Evolutionary conservation across 805 yeast species (phyloP).

Genomic region (Starmerella sp.): DNA sequence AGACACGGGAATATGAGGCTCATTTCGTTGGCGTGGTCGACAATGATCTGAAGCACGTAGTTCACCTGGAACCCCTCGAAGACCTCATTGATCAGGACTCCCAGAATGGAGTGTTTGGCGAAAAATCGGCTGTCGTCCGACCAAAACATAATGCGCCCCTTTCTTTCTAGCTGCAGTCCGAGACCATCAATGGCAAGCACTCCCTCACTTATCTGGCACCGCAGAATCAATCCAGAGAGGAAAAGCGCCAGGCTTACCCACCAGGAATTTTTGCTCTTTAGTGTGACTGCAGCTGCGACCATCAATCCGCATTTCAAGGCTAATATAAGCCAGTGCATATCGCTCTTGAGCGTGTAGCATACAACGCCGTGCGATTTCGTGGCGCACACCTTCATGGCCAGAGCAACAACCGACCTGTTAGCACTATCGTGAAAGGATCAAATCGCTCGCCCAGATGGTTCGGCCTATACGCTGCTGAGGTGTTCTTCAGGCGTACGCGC

Average conservation of each 20-base stretch:
- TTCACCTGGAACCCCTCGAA: slow-evolving; percentile 18
- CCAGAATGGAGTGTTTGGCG: slow-evolving; percentile 8
- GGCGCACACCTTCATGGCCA: background rate
- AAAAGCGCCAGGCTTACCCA: background rate
- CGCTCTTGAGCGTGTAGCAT: background rate
- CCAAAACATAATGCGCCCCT: slow-evolving; percentile 9
- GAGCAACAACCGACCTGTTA: background rate
- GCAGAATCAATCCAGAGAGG: background rate
- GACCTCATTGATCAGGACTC: slow-evolving; percentile 18
- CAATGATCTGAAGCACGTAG: slow-evolving; percentile 16
- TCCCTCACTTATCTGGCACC: slow-evolving; percentile 6
- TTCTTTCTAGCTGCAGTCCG: slow-evolving; percentile 14
- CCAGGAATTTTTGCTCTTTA: background rate
- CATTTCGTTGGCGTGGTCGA: slow-evolving; percentile 3
- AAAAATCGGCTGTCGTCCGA: slow-evolving; percentile 11
- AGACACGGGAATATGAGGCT: slow-evolving; percentile 10
- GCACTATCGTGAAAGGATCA: background rate
- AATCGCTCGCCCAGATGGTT: too few species aligned
- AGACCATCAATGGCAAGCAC: slow-evolving; percentile 13
- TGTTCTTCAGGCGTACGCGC: too few species aligned
- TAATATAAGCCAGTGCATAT: background rate
- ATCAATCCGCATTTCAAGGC: background rate
- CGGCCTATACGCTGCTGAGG: too few species aligned
- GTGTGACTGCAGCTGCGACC: background rate
- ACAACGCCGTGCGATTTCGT: background rate